Evolutionary conservation across 768 basidiomycete genomes (phyloP).

Genomic region (Termitomyces sp.): DNA sequence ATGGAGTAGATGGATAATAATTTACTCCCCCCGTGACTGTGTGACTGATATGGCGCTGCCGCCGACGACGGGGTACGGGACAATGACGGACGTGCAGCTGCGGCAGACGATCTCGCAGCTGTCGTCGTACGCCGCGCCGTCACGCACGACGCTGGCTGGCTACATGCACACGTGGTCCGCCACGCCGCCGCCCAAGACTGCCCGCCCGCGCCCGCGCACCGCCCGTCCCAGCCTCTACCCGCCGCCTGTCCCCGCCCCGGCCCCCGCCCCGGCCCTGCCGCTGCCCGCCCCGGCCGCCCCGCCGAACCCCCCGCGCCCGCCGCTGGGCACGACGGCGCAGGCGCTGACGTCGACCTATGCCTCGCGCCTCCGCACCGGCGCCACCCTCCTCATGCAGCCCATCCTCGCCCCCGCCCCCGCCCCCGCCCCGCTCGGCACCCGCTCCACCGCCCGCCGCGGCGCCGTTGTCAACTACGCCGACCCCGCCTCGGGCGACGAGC

Average conservation of each 20-base stretch:
- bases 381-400: constrained; percentile 88
- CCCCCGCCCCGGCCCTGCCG: constrained; percentile 19
- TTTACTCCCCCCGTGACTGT: neutral
- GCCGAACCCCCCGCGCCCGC: constrained; percentile 48
- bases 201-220: constrained; percentile 31
- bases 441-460: constrained; percentile 53
- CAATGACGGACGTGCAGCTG: constrained; percentile 60
- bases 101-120: constrained; percentile 57
- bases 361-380: constrained; percentile 86
- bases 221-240: constrained; percentile 23
- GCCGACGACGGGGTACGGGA: constrained; percentile 24
- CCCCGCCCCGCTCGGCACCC: constrained; percentile 25
- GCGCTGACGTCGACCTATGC: constrained; percentile 80
- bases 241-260: constrained; percentile 31
- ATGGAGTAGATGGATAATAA: too few species aligned
- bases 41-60: constrained; percentile 13
- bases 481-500: constrained; percentile 76
- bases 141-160: constrained; percentile 11
- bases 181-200: constrained; percentile 47
- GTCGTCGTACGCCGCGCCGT: constrained; percentile 36
- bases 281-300: constrained; percentile 23
- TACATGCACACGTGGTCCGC: constrained; percentile 62
- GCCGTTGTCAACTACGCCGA: constrained; percentile 85
- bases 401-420: constrained; percentile 34
- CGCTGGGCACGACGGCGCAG: constrained; percentile 59